phyloP scores from a whole-genome alignment of 192 early-diverging fungal species.

The Entomortierella beljakovae region DNA sequence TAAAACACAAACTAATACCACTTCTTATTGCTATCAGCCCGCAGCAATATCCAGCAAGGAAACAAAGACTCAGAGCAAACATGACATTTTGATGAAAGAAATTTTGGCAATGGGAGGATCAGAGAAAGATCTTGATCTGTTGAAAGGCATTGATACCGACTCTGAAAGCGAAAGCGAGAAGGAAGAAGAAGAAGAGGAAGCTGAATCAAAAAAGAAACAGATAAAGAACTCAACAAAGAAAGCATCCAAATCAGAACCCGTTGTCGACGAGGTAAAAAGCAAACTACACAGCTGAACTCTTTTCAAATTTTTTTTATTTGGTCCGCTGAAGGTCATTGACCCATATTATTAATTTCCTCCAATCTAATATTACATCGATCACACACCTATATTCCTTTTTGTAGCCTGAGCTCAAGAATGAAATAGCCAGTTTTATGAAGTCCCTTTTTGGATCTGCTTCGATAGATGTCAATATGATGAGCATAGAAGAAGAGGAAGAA shows the following conservation, averaged over 20 bases:
- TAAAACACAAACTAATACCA: too few species aligned
- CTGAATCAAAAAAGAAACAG: slow-evolving; percentile 8
- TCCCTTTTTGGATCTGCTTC: slow-evolving; percentile 37
- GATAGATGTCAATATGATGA: slow-evolving; percentile 25
- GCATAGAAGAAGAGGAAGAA: slow-evolving; percentile 16
- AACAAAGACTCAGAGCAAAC: not conserved
- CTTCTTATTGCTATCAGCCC: not conserved
- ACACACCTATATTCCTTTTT: not conserved
- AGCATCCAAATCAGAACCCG: not conserved
- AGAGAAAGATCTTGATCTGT: slow-evolving; percentile 30
- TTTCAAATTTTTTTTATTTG: not conserved
- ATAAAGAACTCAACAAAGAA: not conserved
- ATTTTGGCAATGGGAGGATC: slow-evolving; percentile 54
- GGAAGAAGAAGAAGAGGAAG: not conserved
- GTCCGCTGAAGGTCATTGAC: not conserved
- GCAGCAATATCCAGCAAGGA: not conserved
- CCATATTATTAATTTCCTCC: not conserved
- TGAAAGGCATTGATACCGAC: slow-evolving; percentile 39
- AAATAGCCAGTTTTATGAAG: slow-evolving; percentile 48
- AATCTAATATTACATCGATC: not conserved
- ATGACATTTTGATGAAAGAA: slow-evolving; percentile 35
- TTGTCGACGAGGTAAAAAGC: slow-evolving; percentile 15
- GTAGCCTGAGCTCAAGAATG: slow-evolving; percentile 42
- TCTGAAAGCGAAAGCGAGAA: slow-evolving; percentile 30
- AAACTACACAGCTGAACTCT: not conserved